Evolutionary conservation across 371 early-diverging fungal genomes (phyloP).

Genomic region (Saksenaea vasiformis): DNA sequence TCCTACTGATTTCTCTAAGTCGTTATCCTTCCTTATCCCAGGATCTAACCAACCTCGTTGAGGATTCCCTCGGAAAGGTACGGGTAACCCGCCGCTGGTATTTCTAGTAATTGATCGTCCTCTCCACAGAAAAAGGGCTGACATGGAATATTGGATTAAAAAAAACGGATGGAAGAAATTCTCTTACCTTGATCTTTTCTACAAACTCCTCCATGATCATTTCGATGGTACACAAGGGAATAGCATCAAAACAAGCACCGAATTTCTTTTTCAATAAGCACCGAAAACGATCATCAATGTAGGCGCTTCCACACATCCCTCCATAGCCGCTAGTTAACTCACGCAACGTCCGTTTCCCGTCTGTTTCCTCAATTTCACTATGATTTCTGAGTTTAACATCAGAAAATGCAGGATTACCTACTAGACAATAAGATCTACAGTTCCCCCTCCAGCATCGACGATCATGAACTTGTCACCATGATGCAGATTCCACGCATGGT

Average conservation of each 20-base stretch:
- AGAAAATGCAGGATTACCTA: neutral
- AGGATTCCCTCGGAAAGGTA: constrained; percentile 18
- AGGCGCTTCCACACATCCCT: constrained; percentile 55
- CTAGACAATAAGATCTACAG: constrained; percentile 58
- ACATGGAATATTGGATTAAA: neutral
- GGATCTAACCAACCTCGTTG: constrained; percentile 15
- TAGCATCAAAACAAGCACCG: neutral
- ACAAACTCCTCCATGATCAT: constrained; percentile 42
- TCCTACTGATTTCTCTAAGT: constrained; percentile 13
- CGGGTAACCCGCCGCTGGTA: constrained; percentile 20
- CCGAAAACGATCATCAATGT: constrained; percentile 53
- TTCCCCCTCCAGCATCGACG: constrained; percentile 69
- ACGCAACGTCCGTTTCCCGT: constrained; percentile 34
- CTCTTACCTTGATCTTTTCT: constrained; percentile 46
- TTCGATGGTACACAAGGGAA: constrained; percentile 35
- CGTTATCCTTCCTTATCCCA: neutral
- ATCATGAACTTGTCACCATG: constrained; percentile 57
- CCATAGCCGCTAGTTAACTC: constrained; percentile 54
- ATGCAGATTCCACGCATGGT: constrained; percentile 34
- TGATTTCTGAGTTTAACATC: neutral
- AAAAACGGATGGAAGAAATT: neutral
- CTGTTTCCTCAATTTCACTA: constrained; percentile 20
- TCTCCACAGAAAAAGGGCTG: constrained; percentile 60
- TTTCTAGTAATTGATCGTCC: constrained; percentile 42
- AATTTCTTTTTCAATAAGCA: constrained; percentile 34